Conservation (phyloP, 768 basidiomycete species). For the Tephrocybe rancida region DNA sequence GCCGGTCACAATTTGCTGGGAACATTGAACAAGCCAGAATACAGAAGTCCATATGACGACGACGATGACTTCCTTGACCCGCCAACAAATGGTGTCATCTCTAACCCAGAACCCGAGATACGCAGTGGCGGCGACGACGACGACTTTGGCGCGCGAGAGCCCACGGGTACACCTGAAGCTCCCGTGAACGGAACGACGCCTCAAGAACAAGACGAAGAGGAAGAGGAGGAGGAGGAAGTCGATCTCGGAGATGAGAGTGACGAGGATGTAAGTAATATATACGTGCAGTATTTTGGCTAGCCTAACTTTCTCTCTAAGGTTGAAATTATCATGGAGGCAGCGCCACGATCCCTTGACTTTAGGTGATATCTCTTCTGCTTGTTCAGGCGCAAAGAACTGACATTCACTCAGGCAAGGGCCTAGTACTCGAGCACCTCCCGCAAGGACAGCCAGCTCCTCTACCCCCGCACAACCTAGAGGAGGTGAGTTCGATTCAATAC, state of each 20-base stretch:
- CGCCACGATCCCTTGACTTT: constrained; percentile 73
- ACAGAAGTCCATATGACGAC: constrained; percentile 36
- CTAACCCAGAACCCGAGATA: constrained; percentile 50
- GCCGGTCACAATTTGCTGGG: constrained; percentile 16
- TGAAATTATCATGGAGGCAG: constrained; percentile 89
- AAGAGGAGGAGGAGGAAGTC: constrained; percentile 27
- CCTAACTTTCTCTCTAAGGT: constrained; percentile 59
- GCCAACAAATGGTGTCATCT: constrained; percentile 48
- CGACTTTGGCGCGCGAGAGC: constrained; percentile 23
- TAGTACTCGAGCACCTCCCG: constrained; percentile 29
- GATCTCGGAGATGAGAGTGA: constrained; percentile 41
- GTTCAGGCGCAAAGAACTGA: neutral
- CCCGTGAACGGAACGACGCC: constrained; percentile 33
- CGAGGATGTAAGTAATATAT: constrained; percentile 40
- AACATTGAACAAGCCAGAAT: constrained; percentile 14
- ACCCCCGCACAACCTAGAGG: constrained; percentile 34
- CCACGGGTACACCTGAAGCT: constrained; percentile 17
- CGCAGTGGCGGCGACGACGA: constrained; percentile 30
- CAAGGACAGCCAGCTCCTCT: constrained; percentile 32
- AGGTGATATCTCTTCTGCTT: constrained; percentile 43
- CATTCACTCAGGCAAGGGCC: constrained; percentile 34
- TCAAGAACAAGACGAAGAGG: constrained; percentile 12
- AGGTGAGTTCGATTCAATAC: constrained; percentile 16
- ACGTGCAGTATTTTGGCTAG: constrained; percentile 1
- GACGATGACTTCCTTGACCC: constrained; percentile 38